Evolutionary conservation across 768 basidiomycete species (phyloP).

Genomic region (Epithele typhae): DNA sequence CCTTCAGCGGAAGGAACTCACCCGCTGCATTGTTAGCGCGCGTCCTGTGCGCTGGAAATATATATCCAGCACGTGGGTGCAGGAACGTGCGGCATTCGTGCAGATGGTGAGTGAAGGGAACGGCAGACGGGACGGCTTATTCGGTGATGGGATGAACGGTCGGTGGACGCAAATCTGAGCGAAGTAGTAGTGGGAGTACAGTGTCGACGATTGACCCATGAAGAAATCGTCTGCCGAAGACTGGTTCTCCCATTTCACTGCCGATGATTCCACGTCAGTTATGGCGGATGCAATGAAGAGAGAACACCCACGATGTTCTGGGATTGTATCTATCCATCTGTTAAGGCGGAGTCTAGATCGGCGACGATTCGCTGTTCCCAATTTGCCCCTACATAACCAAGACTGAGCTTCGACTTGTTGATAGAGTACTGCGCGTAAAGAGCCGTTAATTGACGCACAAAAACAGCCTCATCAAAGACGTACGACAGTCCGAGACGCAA

Average conservation of each 20-base stretch:
- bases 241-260: conserved; percentile 27
- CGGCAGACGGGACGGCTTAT: conserved; percentile 41
- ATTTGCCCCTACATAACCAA: conserved; percentile 31
- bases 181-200: conserved; percentile 42
- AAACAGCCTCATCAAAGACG: too few relatives aligned
- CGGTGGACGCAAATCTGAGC: conserved; percentile 68
- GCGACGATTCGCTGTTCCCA: conserved; percentile 53
- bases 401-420: conserved; percentile 34
- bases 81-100: conserved; percentile 79
- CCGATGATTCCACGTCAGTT: too few relatives aligned
- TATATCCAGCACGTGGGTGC: conserved; percentile 64
- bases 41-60: too few relatives aligned
- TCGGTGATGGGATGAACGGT: conserved; percentile 68
- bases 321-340: conserved; percentile 58
- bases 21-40: too few relatives aligned
- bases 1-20: too few relatives aligned
- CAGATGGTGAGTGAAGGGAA: conserved; percentile 77
- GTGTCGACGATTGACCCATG: conserved; percentile 33
- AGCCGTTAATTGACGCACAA: too few relatives aligned
- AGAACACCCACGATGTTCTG: conserved; percentile 42
- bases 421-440: conserved; percentile 41
- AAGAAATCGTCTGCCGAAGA: conserved; percentile 13
- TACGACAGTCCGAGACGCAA: conserved; percentile 43
- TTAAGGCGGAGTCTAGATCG: conserved; percentile 60
- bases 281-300: too few relatives aligned